Base-by-base conservation (phyloP, 2,329 filamentous ascomycete genomes). In the Colletotrichum kahawae region DNA sequence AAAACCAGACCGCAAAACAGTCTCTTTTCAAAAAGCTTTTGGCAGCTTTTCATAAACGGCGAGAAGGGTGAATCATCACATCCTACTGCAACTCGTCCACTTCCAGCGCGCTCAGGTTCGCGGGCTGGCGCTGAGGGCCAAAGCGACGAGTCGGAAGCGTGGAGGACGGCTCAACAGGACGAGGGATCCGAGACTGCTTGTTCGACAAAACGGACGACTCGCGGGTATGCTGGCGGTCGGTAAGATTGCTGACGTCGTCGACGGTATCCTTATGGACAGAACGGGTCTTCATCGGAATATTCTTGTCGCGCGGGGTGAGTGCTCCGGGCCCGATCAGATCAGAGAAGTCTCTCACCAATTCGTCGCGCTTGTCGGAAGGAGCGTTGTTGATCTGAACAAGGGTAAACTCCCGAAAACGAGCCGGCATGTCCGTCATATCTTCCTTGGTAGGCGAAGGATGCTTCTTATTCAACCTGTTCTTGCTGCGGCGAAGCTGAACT, bases 391-490 rank as follows among this genome's bases (percentile, higher is more conserved):
- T 74, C n/a, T 74, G 57, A 4, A 51, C 34, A 21, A 73, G 59
- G n/a, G 64, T 65, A 54, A 43, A 75, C 7, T 24, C 71, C 27
- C 80, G 81, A 21, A 87, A 82, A 2, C 82, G 83, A 36, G 76
- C 71, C 64, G 84, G 83, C 29, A 87, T 78, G n/a, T 82, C 78
- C 64, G 86, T 82, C 27, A 88, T 78, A 12, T 82, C 83, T 34
- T 81, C 79, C 72, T 87, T 87, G 79, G 83, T 86, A 4, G 86
- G 86, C 4, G 86, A 87, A 7, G 86, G 86, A 51, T 88, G 86
- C 71, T 87, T 88, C 80, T 88, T 88, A 18, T 12, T 60, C 13
- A 66, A 13, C 4, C 72, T 64, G 7, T 29, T 24, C 24, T 70
- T 60, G 29, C 74, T 60, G 29, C 63, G 66, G 27, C 59, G 68